Base-by-base conservation (phyloP, 2,329 filamentous ascomycete species). In the Penicillium oxalicum region DNA sequence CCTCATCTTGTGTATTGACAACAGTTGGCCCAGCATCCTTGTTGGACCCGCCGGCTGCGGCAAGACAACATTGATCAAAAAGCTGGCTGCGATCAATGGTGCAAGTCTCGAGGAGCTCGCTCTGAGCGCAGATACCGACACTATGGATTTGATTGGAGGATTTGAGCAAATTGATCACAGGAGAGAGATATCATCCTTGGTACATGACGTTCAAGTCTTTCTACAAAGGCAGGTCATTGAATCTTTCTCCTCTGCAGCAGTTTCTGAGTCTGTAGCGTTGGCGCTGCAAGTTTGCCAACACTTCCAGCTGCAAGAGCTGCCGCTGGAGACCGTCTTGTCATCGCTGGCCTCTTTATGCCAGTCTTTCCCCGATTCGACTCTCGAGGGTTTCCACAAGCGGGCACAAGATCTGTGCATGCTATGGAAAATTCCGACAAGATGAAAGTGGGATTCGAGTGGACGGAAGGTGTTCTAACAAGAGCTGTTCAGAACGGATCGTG, bases 81-180 rank as follows among this genome's bases (percentile, higher is more conserved):
- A 91, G 54, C 77, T 95, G 27, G 91, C 93, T n/a, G 84, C 86
- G 9, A 72, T 86, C 25, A 81, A 82, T 37, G 93, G 93, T 25
- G 86, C 86, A 47, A 77, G 82, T 1, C 74, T 97, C 3, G 80
- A 91, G 29, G 86, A 89, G 12, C 88, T 97, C 60, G 84, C 91
- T 0, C 82, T 98, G 71, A 98, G 95, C 64, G 86, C 91, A 5
- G 94, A 98, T 60, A 87, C 95, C 39, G 93, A 98, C 67, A 91
- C 91, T 0, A 95, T 95, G 83, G 93, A 98, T 69, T 81, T 98
- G 48, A 88, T 98, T 48, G 93, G 93, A 61, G 93, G 93, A 0
- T 98, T 95, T 63, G 93, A 98, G 67, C 93, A 98, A 69, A 84
- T 88, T 13, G 93, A 98, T 64, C 83, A 88, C 24, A 77, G 86